Conservation (phyloP, 345 rosid species). For the Kernera saxatilis region DNA sequence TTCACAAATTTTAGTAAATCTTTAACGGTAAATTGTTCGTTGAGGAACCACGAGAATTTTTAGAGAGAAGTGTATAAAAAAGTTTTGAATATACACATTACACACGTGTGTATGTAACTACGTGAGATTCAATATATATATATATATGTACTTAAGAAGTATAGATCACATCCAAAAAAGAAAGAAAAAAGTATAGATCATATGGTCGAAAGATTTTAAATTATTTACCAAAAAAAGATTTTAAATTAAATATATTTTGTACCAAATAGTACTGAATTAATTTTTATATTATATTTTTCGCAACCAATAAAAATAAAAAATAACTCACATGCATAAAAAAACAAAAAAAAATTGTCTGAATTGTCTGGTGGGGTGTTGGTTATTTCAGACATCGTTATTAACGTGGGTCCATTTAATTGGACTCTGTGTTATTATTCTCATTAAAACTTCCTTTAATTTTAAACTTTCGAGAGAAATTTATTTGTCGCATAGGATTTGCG, state of each 20-base stretch:
- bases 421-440: neutral
- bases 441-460: neutral
- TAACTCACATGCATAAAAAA: constrained; percentile 18
- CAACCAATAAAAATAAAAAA: neutral
- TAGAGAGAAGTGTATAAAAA: neutral
- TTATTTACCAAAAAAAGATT: no score
- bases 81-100: neutral
- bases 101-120: constrained; percentile 14
- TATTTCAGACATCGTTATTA: constrained; percentile 28
- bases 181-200: neutral
- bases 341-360: constrained; percentile 5
- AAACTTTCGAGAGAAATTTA: neutral
- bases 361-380: constrained; percentile 24
- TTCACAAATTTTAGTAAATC: neutral
- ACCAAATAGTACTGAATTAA: constrained; percentile 9
- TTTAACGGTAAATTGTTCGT: neutral
- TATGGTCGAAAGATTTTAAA: constrained; percentile 6
- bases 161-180: neutral
- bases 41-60: neutral
- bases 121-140: neutral
- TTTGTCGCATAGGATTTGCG: constrained; percentile 23
- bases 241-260: constrained; percentile 5
- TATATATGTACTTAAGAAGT: neutral
- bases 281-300: neutral
- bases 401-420: constrained; percentile 27